Conservation (phyloP, 805 yeast species). For the Yamadazyma scolyti region DNA sequence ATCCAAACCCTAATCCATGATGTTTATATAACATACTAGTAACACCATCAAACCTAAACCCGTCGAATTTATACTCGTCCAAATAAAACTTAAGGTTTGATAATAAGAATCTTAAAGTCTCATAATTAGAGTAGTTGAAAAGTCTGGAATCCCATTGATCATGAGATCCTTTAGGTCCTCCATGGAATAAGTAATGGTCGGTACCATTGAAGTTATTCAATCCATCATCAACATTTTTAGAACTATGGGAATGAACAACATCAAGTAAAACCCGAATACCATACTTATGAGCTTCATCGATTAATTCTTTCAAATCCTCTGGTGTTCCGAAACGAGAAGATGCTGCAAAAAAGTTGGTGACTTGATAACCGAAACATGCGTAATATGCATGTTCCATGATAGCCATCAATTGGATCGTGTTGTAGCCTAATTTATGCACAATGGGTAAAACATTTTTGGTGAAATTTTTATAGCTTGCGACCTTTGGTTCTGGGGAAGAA, state of each 20-base stretch:
- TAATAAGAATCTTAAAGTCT: slow-evolving; percentile 80
- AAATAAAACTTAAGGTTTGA: slow-evolving; percentile 81
- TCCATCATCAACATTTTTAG: slow-evolving; percentile 92
- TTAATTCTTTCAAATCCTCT: slow-evolving; percentile 84
- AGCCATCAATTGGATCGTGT: slow-evolving; percentile 95
- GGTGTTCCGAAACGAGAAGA: slow-evolving; percentile 94
- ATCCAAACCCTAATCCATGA: slow-evolving; percentile 89
- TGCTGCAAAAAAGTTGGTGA: slow-evolving; percentile 86
- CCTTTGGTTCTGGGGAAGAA: slow-evolving; percentile 81
- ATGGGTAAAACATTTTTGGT: slow-evolving; percentile 78
- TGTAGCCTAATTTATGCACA: slow-evolving; percentile 81
- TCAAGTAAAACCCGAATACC: slow-evolving; percentile 87
- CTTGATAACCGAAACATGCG: slow-evolving; percentile 97
- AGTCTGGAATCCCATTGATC: slow-evolving; percentile 95
- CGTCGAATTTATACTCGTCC: slow-evolving; percentile 85
- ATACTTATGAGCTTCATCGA: slow-evolving; percentile 86
- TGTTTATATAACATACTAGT: slow-evolving; percentile 89
- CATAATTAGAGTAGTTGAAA: slow-evolving; percentile 88
- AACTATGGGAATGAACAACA: slow-evolving; percentile 94
- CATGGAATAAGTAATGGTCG: slow-evolving; percentile 91
- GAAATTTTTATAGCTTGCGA: slow-evolving; percentile 85
- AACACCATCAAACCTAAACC: slow-evolving; percentile 95
- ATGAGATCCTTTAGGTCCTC: slow-evolving; percentile 86
- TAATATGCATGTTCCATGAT: slow-evolving; percentile 98
- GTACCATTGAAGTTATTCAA: slow-evolving; percentile 92